Conservation (phyloP, 2,329 filamentous ascomycete genomes). For the Huntiella abstrusa region DNA sequence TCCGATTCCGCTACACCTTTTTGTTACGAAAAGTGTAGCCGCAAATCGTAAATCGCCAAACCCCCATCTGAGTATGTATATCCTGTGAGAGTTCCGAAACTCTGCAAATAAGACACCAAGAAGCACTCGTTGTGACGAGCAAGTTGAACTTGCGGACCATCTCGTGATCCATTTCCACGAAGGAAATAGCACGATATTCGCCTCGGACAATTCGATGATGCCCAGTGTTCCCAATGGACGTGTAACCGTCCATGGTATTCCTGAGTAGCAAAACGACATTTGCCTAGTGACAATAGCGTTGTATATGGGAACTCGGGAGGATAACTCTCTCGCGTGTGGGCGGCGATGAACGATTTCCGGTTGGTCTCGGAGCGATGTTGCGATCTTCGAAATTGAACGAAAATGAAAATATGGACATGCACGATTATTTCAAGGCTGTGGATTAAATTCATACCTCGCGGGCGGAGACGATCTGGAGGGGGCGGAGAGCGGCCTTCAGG, state of each 20-base stretch:
- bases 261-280: neutral
- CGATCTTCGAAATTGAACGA: neutral
- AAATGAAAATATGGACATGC: neutral
- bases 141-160: too few relatives aligned
- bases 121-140: neutral
- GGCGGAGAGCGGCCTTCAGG: constrained; percentile 87
- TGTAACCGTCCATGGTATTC: constrained; percentile 4
- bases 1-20: constrained; percentile 37
- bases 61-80: constrained; percentile 7
- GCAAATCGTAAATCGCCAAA: constrained; percentile 14
- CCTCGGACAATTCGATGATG: too few relatives aligned
- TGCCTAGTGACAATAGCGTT: too few relatives aligned
- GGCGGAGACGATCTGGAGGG: constrained; percentile 96
- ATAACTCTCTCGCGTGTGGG: constrained; percentile 8
- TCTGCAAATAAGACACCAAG: neutral
- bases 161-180: too few relatives aligned
- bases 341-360: constrained; percentile 10
- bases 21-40: constrained; percentile 12
- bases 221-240: too few relatives aligned
- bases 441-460: constrained; percentile 70
- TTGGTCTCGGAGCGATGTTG: constrained; percentile 11
- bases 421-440: neutral
- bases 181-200: too few relatives aligned
- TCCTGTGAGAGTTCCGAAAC: constrained; percentile 6
- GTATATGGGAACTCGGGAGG: constrained; percentile 2